These are phyloP conservation scores for Cryptococcus floricola DNA, from an alignment of 1,284 basidiomycete genomes.

Conservation along the genomic window DNA sequence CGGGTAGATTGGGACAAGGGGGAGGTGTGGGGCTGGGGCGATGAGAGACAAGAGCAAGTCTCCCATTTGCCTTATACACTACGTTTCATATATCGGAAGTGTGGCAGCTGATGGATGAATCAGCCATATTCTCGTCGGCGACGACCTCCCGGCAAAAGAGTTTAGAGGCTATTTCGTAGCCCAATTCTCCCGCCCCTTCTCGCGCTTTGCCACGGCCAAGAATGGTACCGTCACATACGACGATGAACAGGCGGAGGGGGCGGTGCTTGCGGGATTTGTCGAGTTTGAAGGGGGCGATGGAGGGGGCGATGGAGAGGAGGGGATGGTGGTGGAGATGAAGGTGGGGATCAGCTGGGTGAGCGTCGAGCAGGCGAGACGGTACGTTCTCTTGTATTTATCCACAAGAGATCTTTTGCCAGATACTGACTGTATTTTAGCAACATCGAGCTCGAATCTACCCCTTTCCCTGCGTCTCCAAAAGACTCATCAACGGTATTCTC, in stretches of 20 bases:
- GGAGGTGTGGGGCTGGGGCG: constrained; percentile 66
- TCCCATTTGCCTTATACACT: constrained; percentile 49
- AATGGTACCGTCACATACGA: constrained; percentile 50
- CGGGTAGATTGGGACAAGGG: constrained; percentile 52
- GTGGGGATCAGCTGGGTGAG: constrained; percentile 77
- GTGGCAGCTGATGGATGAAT: neutral
- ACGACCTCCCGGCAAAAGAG: constrained; percentile 51
- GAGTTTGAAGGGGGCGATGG: constrained; percentile 51
- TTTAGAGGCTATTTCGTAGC: constrained; percentile 73
- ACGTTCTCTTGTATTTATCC: constrained; percentile 25
- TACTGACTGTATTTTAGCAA: constrained; percentile 50
- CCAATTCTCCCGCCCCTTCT: constrained; percentile 59
- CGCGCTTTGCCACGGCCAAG: constrained; percentile 55
- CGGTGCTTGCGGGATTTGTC: constrained; percentile 59
- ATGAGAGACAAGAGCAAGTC: constrained; percentile 71
- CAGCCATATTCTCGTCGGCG: constrained; percentile 41
- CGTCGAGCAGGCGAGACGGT: constrained; percentile 62
- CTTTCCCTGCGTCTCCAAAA: no score
- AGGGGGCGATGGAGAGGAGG: constrained; percentile 32
- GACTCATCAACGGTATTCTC: no score
- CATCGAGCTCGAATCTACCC: constrained; percentile 53
- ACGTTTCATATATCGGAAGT: neutral
- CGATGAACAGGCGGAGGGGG: constrained; percentile 31
- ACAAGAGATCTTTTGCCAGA: no score
- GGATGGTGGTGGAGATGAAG: constrained; percentile 57